Conservation (phyloP, 768 basidiomycete species). For the Kwoniella mangroviensis region DNA sequence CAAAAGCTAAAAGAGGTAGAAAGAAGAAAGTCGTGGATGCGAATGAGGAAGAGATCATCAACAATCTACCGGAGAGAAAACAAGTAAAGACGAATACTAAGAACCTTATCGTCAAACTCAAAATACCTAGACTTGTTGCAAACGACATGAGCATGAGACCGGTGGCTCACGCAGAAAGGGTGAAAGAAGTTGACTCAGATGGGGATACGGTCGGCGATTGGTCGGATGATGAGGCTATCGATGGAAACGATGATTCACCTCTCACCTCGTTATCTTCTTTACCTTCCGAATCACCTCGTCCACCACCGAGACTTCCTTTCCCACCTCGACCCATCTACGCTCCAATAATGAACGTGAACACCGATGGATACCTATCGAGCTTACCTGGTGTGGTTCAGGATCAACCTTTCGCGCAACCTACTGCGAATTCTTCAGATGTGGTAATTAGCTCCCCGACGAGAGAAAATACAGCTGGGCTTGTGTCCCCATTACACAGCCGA, state of each 20-base stretch:
- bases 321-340: conserved; percentile 19
- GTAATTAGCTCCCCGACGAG: background rate
- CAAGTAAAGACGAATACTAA: background rate
- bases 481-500: background rate
- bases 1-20: conserved; percentile 26
- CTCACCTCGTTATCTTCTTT: conserved; percentile 18
- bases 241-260: background rate
- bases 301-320: conserved; percentile 24
- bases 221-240: conserved; percentile 18
- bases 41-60: background rate
- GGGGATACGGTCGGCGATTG: conserved; percentile 49
- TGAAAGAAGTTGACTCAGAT: conserved; percentile 50
- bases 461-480: background rate
- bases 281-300: conserved; percentile 16
- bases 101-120: conserved; percentile 27
- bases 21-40: conserved; percentile 18
- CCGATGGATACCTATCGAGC: conserved; percentile 1
- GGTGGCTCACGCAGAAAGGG: conserved; percentile 3
- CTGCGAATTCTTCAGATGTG: background rate
- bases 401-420: background rate
- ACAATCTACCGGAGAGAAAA: background rate
- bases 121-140: conserved; percentile 19
- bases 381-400: background rate
- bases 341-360: conserved; percentile 3
- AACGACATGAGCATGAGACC: background rate